A percentile compares a stretch with the other conserved stretches of the same genome.
Conservation (phyloP, 176 grass and related monocot species). For the Hordeum vulgare region DNA sequence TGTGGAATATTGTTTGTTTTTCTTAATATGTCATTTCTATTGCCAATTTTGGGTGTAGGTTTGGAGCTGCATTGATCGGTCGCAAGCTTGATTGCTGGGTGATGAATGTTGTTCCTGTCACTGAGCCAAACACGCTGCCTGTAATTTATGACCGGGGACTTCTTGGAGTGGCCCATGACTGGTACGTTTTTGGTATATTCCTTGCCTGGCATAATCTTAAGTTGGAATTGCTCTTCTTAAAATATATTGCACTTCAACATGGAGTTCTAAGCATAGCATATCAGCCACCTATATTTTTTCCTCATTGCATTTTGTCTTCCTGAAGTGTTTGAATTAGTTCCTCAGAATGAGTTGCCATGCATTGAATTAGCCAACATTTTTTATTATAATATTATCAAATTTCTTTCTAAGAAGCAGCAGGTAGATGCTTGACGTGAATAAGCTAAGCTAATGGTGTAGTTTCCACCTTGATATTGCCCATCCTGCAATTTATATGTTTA, state of each 20-base stretch:
- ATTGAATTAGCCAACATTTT: not conserved
- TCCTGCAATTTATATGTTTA: slow-evolving; percentile 1
- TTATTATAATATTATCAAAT: not conserved
- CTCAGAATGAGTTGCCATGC: not conserved
- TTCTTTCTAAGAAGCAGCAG: not conserved
- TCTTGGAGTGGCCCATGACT: slow-evolving; percentile 92
- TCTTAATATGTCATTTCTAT: not conserved
- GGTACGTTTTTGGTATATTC: slow-evolving; percentile 40
- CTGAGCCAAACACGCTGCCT: slow-evolving; percentile 68
- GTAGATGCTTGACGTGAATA: not conserved
- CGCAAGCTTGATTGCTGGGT: slow-evolving; percentile 81
- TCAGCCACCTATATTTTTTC: not conserved
- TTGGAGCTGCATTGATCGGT: slow-evolving; percentile 70
- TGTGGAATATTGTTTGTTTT: not conserved
- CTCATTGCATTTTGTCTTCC: not conserved
- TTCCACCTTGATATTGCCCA: not conserved
- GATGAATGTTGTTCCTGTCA: slow-evolving; percentile 92
- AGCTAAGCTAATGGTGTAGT: not conserved
- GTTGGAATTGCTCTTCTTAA: slow-evolving; percentile 6
- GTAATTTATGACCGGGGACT: slow-evolving; percentile 95
- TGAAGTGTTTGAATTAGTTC: not conserved
- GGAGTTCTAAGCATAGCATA: not conserved
- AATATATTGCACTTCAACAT: not conserved
- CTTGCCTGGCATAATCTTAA: not conserved
- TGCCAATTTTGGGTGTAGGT: slow-evolving; percentile 38